Base-by-base conservation (phyloP, 2,329 filamentous ascomycete genomes). In the Monilinia fructigena region DNA sequence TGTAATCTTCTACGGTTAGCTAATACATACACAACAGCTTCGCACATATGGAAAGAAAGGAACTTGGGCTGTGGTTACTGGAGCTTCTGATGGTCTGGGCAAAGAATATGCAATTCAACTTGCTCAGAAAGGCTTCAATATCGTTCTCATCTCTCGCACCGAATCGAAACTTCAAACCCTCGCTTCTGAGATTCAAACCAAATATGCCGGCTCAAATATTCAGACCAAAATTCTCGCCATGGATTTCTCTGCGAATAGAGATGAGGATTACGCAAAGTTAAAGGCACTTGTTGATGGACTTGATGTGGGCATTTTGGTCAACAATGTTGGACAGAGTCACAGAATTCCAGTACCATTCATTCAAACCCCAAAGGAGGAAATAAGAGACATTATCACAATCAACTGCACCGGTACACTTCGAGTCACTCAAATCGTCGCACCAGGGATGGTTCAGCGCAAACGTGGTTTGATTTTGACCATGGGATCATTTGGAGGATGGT, bases 251-350 rank as follows among this genome's bases (percentile, higher is more conserved):
- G 81, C 86, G 75, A 90, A 97, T 78, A 82, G 88, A 71, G 88
- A 95, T 70, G 81, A 82, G 65, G 93, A 98, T 79, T 98, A 95
- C 81, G 85, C 86, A 66, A 84, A 85, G 56, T 83, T 99, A 59
- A 85, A 86, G 71, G 81, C 85, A 70, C 78, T 92, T 31, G 80
- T 97, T 61, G 79, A 86, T 26, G 89, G 84, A 10, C 85, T 96
- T 50, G 93, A 97, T 71, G 81, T 99, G 35, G 89, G 89, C 55
- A 90, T 99, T 69, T 81, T 99, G 70, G 85, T 99, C 82, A 99
- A 99, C 85, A 99, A 99, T 75, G 95, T 99, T 65, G 95, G 95
- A 71, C 89, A 93, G 78, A 96, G 91, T 79, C 95, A 99, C 82
- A 89, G 84, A 78, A 97, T 98, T 65, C 95, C 95, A 2, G 92